phyloP scores from a whole-genome alignment of 495 filamentous ascomycete species.

The Xylaria castorea region DNA sequence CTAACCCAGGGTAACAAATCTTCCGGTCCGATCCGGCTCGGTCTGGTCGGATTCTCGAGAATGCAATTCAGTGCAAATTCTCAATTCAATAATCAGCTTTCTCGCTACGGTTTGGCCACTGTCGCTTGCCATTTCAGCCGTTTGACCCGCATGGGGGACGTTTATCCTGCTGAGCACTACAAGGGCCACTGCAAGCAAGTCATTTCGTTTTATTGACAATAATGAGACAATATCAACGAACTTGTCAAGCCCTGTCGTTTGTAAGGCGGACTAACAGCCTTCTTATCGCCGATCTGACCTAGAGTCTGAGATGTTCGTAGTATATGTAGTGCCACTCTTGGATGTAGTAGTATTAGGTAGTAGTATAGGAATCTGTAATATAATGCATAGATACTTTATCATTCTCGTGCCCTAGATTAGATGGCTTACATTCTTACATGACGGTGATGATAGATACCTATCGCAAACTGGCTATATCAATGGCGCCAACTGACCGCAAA shows the following conservation, averaged over 20 bases:
- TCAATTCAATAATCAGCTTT: neutral
- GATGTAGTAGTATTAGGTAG: neutral
- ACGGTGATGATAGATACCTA: no score
- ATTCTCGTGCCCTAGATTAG: neutral
- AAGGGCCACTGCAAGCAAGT: neutral
- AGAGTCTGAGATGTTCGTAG: neutral
- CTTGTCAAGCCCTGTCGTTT: neutral
- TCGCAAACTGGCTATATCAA: neutral
- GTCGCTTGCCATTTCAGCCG: neutral
- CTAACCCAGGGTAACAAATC: neutral
- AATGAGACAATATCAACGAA: constrained; percentile 11
- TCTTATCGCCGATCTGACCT: neutral
- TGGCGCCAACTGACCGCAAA: neutral
- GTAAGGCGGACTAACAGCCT: neutral
- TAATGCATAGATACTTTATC: constrained; percentile 2
- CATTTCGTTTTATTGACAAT: neutral
- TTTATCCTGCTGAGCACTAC: neutral
- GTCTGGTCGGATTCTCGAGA: neutral
- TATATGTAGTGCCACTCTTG: neutral
- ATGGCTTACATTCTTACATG: no score
- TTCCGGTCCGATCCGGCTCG: constrained; percentile 9
- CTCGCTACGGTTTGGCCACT: neutral
- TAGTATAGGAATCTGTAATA: neutral
- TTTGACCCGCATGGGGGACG: neutral
- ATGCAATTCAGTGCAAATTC: neutral